A percentile compares a stretch with the other conserved stretches of the same genome.
Conservation (phyloP, 2,329 filamentous ascomycete genomes). For the Alternaria dauci region DNA sequence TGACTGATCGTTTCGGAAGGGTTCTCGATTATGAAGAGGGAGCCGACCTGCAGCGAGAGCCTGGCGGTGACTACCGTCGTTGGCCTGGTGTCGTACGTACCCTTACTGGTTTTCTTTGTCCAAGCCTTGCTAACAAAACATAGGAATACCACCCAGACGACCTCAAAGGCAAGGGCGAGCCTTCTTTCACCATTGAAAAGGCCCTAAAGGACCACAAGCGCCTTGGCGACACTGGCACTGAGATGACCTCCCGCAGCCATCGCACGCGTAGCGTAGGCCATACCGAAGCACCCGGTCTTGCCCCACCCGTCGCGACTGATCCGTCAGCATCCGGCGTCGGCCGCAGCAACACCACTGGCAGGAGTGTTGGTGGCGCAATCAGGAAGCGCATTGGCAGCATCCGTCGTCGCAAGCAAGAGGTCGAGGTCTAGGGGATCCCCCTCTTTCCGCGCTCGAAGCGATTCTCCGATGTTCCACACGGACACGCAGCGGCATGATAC, state of each 20-base stretch:
- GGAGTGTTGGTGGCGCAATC: slow-evolving; percentile 48
- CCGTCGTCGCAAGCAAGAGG: slow-evolving; percentile 47
- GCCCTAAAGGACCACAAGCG: slow-evolving; percentile 68
- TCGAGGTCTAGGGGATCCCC: slow-evolving; percentile 29
- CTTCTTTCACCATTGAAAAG: slow-evolving; percentile 74
- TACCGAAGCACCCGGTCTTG: slow-evolving; percentile 30
- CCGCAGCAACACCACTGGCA: slow-evolving; percentile 50
- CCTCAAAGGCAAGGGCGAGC: slow-evolving; percentile 83
- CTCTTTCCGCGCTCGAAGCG: slow-evolving; percentile 8
- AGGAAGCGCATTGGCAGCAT: slow-evolving; percentile 60
- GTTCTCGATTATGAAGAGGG: slow-evolving; percentile 84
- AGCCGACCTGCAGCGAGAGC: slow-evolving; percentile 83
- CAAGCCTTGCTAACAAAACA: slow-evolving; percentile 14
- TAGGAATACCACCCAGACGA: slow-evolving; percentile 75
- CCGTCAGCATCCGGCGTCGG: slow-evolving; percentile 39
- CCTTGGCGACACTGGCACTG: slow-evolving; percentile 52
- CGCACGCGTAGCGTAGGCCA: slow-evolving; percentile 50
- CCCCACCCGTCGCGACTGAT: slow-evolving; percentile 40
- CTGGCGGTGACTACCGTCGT: slow-evolving; percentile 80
- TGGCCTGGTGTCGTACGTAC: slow-evolving; percentile 76
- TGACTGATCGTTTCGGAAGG: slow-evolving; percentile 71
- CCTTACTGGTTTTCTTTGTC: neutral
- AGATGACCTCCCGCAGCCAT: slow-evolving; percentile 53
- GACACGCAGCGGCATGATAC: neutral
- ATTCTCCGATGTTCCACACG: neutral